These are phyloP conservation scores for Apiospora malaysiana DNA, from an alignment of 2,329 filamentous ascomycete species.

Conservation along the genomic window DNA sequence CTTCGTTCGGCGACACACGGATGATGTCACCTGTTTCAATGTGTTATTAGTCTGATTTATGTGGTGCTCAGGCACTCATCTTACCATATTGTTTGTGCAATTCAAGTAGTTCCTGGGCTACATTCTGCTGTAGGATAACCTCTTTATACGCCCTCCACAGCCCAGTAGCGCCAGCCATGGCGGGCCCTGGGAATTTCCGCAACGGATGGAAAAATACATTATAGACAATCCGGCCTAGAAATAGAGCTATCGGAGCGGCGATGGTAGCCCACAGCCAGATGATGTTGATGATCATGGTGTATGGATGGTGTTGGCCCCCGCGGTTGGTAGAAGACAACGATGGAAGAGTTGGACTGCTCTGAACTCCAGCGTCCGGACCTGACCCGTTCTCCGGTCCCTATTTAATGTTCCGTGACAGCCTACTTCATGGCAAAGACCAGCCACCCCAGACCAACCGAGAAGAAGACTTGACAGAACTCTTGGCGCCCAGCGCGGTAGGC, in stretches of 20 bases:
- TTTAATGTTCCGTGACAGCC: background rate
- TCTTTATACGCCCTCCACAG: slow-evolving; percentile 15
- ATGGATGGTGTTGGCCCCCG: no score
- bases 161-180: background rate
- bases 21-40: slow-evolving; percentile 6
- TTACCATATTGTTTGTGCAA: slow-evolving; percentile 20
- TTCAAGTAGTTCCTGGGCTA: background rate
- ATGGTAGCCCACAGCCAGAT: background rate
- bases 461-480: background rate
- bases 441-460: background rate
- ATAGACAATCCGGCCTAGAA: background rate
- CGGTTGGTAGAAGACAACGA: background rate
- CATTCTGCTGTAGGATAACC: background rate
- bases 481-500: slow-evolving; percentile 2
- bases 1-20: background rate
- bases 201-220: slow-evolving; percentile 18
- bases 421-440: background rate
- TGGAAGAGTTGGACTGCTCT: background rate
- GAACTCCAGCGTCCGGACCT: background rate
- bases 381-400: no score
- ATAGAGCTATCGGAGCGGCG: background rate
- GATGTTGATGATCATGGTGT: background rate
- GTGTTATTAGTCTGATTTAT: background rate
- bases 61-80: background rate
- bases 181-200: slow-evolving; percentile 4